Evolutionary conservation across 176 grass and related monocot species (phyloP), one percentile per base, ranked within the genome.

Genomic region (Musa acuminata): DNA sequence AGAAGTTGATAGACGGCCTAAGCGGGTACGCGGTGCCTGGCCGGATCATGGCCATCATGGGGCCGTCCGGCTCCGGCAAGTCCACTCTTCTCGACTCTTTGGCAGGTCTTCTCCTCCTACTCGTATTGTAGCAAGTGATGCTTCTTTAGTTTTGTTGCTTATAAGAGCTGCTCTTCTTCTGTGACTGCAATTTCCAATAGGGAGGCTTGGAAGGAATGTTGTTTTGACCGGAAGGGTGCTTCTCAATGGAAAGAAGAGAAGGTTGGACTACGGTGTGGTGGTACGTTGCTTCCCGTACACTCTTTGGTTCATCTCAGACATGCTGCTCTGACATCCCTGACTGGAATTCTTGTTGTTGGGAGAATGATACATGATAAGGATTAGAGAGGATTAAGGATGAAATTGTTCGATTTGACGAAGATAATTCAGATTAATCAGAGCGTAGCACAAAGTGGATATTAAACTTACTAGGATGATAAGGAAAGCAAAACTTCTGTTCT

Each of bases 21-120:
- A 94, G 74, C 76, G 91, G 95, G 22, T 99, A 87, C 72, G 95
- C 91, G 13, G 84, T 87, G 59, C 95, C 95, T n/a, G 88, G 95
- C 24, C 87, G 95, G 78, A 77, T 99, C 53, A 75, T 99, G 80
- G 88, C 85, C n/a, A 89, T 99, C 80, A 89, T 99, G 90, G 95
- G 95, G 64, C 95, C 95, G 0, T 99, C 95, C 49, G 95, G 95
- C 58, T 89, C 95, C 78, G 91, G 95, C 88, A 99, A 99, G 80
- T 99, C 95, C 65, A 99, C 95, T 11, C 88, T 99, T 62, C 95
- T 99, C 53, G 95, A 99, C 82, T 91, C 95, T 2, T 81, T 98
- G 53, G 85, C 94, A 77, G 92, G 92, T 96, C 63, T 17, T 43
- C 35, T 43, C 35, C 35, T 6, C 35, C 35, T 43, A 43, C 3